Conservation (phyloP, 1,284 basidiomycete genomes). For the Moesziomyces sp. region DNA sequence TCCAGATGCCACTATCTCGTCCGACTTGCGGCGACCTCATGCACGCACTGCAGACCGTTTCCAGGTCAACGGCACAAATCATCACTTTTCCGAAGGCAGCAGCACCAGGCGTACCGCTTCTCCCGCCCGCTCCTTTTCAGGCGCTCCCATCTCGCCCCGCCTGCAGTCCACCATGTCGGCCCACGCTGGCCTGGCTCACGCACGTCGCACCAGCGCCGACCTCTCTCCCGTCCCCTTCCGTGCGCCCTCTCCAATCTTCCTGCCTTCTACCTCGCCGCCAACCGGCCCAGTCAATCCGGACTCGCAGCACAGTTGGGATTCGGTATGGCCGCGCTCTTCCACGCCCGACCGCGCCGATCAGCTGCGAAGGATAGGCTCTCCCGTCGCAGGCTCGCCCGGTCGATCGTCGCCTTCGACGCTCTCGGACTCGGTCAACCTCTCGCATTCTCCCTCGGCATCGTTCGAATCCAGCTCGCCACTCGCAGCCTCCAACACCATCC, state of each 20-base stretch:
- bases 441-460: conserved; percentile 37
- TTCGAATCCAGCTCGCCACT: conserved; percentile 34
- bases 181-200: conserved; percentile 29
- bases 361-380: conserved; percentile 37
- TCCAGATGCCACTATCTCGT: conserved; percentile 26
- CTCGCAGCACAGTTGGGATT: conserved; percentile 55
- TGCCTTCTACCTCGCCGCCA: conserved; percentile 33
- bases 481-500: conserved; percentile 15
- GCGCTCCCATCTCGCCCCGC: conserved; percentile 50
- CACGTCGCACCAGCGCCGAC: conserved; percentile 31
- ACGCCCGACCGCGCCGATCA: conserved; percentile 39
- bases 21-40: conserved; percentile 23
- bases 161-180: conserved; percentile 49
- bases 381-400: conserved; percentile 31
- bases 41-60: conserved; percentile 22
- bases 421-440: conserved; percentile 32
- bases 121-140: conserved; percentile 40
- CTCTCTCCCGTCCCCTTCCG: conserved; percentile 26
- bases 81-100: conserved; percentile 21
- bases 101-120: conserved; percentile 40
- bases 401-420: conserved; percentile 25
- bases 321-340: conserved; percentile 54
- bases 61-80: conserved; percentile 21
- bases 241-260: conserved; percentile 42
- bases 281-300: conserved; percentile 39